Evolutionary conservation across 2,329 filamentous ascomycete genomes (phyloP).

Genomic region (Paecilomyces formosus): DNA sequence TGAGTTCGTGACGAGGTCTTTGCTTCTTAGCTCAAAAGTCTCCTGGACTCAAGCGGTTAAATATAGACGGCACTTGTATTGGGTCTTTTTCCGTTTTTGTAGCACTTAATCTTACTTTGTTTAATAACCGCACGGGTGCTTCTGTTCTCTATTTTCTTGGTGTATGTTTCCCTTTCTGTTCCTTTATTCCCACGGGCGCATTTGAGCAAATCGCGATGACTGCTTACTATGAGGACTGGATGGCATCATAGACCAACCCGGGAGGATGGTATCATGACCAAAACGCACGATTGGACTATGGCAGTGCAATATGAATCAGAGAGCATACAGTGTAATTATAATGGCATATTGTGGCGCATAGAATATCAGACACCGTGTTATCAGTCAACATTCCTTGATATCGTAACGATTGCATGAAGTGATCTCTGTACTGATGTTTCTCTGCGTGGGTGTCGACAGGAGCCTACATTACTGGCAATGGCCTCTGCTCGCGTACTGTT

Average conservation of each 20-base stretch:
- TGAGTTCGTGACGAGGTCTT: constrained; percentile 15
- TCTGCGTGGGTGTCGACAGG: too few relatives aligned
- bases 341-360: too few relatives aligned
- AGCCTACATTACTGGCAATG: too few relatives aligned
- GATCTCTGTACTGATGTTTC: too few relatives aligned
- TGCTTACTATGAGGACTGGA: not conserved
- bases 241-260: not conserved
- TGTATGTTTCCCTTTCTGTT: not conserved
- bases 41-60: not conserved
- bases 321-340: too few relatives aligned
- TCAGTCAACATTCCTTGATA: too few relatives aligned
- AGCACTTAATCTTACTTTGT: not conserved
- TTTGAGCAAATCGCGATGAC: not conserved
- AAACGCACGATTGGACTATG: too few relatives aligned
- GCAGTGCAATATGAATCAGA: too few relatives aligned
- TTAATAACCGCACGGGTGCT: not conserved
- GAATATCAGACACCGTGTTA: too few relatives aligned
- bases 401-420: too few relatives aligned
- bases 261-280: not conserved
- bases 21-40: not conserved
- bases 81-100: not conserved
- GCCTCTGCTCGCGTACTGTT: too few relatives aligned
- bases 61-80: not conserved
- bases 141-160: too few relatives aligned
- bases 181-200: not conserved